A percentile compares a stretch with the other conserved stretches of the same genome.
Conservation (phyloP, 148 eudicot species). For the Linanthus parryae region DNA sequence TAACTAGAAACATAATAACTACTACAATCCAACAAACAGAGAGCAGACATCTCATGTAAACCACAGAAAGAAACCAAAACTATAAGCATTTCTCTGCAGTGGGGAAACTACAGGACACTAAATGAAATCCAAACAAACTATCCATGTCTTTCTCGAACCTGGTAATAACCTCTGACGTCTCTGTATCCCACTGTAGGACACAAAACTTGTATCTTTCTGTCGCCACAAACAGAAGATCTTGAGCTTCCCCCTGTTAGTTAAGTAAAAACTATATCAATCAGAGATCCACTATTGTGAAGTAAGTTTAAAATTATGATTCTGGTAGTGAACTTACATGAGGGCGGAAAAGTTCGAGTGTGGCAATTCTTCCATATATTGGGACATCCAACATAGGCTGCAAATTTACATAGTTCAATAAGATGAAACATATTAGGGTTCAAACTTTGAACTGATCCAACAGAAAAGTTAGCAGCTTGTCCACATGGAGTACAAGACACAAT, state of each 20-base stretch:
- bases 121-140: no score
- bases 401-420: no score
- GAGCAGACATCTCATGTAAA: no score
- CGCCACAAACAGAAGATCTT: slow-evolving; percentile 88
- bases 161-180: slow-evolving; percentile 78
- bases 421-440: no score
- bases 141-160: slow-evolving; percentile 39
- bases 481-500: no score
- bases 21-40: no score
- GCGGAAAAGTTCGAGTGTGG: slow-evolving; percentile 89
- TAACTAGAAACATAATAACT: no score
- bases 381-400: slow-evolving; percentile 94
- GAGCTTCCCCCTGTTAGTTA: slow-evolving; percentile 76
- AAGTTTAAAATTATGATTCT: neutral
- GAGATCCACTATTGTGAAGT: neutral
- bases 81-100: no score
- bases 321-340: slow-evolving; percentile 70
- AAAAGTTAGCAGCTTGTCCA: no score
- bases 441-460: no score
- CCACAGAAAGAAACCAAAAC: no score
- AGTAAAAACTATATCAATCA: slow-evolving; percentile 7
- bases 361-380: slow-evolving; percentile 97
- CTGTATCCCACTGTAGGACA: slow-evolving; percentile 96
- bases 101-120: no score
- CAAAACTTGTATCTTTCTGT: slow-evolving; percentile 97